Evolutionary conservation across 2,329 filamentous ascomycete species (phyloP), one percentile per base, ranked within the genome.

Genomic region (Alternaria triticimaculans): DNA sequence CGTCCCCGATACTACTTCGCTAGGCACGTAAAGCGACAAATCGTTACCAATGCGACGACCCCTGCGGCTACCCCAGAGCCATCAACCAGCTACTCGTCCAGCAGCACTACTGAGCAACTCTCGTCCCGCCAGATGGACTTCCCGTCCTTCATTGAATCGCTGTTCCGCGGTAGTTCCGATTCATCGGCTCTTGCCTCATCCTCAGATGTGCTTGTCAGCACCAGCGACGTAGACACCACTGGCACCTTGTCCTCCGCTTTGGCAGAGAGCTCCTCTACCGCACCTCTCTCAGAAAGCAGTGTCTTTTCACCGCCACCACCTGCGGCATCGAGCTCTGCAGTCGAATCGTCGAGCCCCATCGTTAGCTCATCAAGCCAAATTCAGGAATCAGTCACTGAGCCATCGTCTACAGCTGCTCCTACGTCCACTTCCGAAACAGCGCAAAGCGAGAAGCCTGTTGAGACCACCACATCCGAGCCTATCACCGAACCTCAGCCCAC

Each of bases 1-100:
- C 74, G 70, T 46, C 82, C 83, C 23, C 77, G 78, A 68, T 84
- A 84, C 78, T 84, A 84, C 74, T 83, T 83, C 64, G 82, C 82
- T n/a, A 79, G 81, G 59, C 78, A 83, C 58, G 71, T 83, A 28
- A 84, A 83, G 74, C 76, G 83, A 55, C 78, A 82, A 67, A 80
- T 80, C 57, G 68, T 76, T 49, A 76, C 76, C 55, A 80, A 81
- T 58, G 72, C 67, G 23, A 79, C 79, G 44, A 68, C 71, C 15
- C 67, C 77, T 18, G 72, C 75, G 44, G 57, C 74, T 14, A 72
- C 72, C 3, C 64, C 67, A 15, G 68, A 49, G 14, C 30, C 55
- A 18, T 56, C 69, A 10, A 64, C 69, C 7, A n/a, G 18, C 25
- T 37, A 49, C 10, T n/a, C 23, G 43, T 37, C 55, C 21, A 43